Percentiles rank a stretch among this genome's conserved stretches.
Evolutionary conservation across 768 basidiomycete species (phyloP).

Genomic region (Pisolithus sp.): DNA sequence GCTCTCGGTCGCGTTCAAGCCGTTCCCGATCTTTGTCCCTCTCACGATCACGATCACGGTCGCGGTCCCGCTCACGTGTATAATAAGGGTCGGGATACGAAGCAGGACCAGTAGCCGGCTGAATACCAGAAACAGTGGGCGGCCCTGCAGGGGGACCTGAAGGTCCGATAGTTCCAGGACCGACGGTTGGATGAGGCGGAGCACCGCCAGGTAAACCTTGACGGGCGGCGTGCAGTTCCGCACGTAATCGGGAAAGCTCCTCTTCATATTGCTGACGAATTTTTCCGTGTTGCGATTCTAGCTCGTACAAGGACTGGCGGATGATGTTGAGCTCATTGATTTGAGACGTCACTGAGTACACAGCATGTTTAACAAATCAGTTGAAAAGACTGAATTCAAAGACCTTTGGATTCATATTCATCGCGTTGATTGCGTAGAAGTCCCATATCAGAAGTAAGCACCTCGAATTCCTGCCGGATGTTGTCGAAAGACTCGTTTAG

Average conservation of each 20-base stretch:
- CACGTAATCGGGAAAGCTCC: constrained; percentile 66
- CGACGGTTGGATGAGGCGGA: constrained; percentile 30
- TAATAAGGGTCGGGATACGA: constrained; percentile 35
- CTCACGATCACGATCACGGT: constrained; percentile 37
- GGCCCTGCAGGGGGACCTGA: constrained; percentile 28
- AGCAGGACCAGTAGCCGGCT: constrained; percentile 24
- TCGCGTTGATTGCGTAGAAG: constrained; percentile 72
- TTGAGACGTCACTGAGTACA: constrained; percentile 59
- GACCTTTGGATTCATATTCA: constrained; percentile 87
- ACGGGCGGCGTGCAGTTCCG: constrained; percentile 55
- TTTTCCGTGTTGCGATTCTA: constrained; percentile 84
- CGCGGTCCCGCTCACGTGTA: constrained; percentile 31
- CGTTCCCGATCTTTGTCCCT: constrained; percentile 32
- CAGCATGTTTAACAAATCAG: constrained; percentile 4
- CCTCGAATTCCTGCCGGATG: constrained; percentile 82
- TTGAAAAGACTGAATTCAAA: constrained; percentile 20
- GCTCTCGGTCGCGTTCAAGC: constrained; percentile 31
- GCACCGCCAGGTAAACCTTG: constrained; percentile 31
- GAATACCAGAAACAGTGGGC: constrained; percentile 24
- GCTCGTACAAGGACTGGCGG: constrained; percentile 83
- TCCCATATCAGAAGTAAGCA: constrained; percentile 59
- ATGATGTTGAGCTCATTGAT: constrained; percentile 89
- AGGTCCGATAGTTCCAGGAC: constrained; percentile 28
- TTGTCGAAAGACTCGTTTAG: constrained; percentile 76
- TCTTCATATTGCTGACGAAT: constrained; percentile 84